Percentiles rank a stretch among this genome's conserved stretches.
phyloP scores from a whole-genome alignment of 2,329 filamentous ascomycete species.

The Diplodia scrobiculata region DNA sequence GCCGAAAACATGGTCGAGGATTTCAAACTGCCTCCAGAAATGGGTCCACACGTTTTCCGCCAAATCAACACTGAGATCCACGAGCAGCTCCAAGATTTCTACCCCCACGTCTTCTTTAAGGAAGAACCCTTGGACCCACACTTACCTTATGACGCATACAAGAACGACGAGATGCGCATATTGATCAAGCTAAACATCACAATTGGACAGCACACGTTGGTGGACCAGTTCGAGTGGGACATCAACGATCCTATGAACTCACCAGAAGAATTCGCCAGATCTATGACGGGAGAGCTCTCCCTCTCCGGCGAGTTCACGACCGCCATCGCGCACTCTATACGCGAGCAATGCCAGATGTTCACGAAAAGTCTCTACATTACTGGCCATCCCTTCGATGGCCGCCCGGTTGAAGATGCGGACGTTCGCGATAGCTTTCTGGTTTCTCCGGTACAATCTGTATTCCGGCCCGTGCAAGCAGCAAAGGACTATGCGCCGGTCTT shows the following conservation, averaged over 20 bases:
- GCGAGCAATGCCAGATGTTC: slow-evolving; percentile 93
- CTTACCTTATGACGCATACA: slow-evolving; percentile 88
- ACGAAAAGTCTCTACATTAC: slow-evolving; percentile 90
- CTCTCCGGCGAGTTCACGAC: slow-evolving; percentile 95
- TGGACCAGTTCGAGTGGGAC: slow-evolving; percentile 99
- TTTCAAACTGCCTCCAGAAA: slow-evolving; percentile 70
- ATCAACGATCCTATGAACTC: slow-evolving; percentile 94
- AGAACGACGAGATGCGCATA: slow-evolving; percentile 98
- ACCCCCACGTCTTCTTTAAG: slow-evolving; percentile 85
- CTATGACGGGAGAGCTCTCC: slow-evolving; percentile 86
- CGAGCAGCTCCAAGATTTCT: slow-evolving; percentile 90
- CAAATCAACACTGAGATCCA: slow-evolving; percentile 75
- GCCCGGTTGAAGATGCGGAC: slow-evolving; percentile 89
- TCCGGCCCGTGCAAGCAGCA: slow-evolving; percentile 86
- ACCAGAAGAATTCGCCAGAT: slow-evolving; percentile 87
- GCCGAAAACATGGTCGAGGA: slow-evolving; percentile 90
- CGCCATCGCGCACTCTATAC: slow-evolving; percentile 95
- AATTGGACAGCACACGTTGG: slow-evolving; percentile 87
- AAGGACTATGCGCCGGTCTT: slow-evolving; percentile 94
- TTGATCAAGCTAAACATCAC: slow-evolving; percentile 96
- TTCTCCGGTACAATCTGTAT: slow-evolving; percentile 78
- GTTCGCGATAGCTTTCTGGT: slow-evolving; percentile 81
- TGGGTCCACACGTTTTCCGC: slow-evolving; percentile 58
- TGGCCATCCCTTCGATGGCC: slow-evolving; percentile 91
- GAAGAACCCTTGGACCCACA: slow-evolving; percentile 89